Conservation (phyloP, 140 eudicot species). For the Oenanthe javanica region DNA sequence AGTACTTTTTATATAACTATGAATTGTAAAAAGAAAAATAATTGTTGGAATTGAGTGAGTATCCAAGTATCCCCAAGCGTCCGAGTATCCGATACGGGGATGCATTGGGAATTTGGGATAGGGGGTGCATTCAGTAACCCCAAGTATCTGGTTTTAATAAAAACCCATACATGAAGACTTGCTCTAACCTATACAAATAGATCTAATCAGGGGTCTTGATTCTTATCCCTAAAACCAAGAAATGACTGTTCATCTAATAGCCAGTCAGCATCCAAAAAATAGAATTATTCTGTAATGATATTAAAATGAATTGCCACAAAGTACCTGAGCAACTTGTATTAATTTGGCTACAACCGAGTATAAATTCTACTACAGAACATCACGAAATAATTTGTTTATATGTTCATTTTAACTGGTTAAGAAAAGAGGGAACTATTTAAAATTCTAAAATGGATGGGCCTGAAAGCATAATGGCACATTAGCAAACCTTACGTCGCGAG, state of each 20-base stretch:
- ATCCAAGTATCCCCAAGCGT: too few species aligned
- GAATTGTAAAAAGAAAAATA: too few species aligned
- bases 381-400: too few species aligned
- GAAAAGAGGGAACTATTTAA: not conserved
- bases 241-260: not conserved
- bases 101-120: not conserved
- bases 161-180: not conserved
- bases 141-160: not conserved
- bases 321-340: not conserved
- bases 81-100: not conserved
- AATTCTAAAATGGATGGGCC: not conserved
- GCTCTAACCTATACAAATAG: not conserved
- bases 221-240: not conserved
- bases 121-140: too few species aligned
- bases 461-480: constrained; percentile 23
- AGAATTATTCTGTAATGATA: not conserved
- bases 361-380: too few species aligned
- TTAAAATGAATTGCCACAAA: not conserved
- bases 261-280: not conserved
- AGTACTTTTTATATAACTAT: not conserved
- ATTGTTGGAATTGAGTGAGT: not conserved
- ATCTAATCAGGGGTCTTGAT: not conserved
- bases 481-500: constrained; percentile 83
- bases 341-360: not conserved
- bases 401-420: not conserved